Base-by-base conservation (phyloP, 352 stramenopile genomes). In the Globisporangium recalcitrans region DNA sequence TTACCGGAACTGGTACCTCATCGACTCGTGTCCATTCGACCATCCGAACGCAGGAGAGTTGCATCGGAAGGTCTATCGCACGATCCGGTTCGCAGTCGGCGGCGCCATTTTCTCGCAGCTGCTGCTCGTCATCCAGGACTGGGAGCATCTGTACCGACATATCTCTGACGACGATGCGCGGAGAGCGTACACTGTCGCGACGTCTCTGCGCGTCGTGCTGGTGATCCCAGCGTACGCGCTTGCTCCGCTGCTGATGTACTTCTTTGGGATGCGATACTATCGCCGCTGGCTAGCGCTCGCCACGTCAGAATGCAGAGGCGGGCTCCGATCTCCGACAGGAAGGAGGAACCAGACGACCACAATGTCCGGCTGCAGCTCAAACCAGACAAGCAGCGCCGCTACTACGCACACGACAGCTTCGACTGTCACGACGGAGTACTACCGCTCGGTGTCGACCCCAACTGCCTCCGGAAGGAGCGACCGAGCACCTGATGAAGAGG, bases 1-100 rank as follows among this genome's bases (percentile, higher is more conserved):
- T 58, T 78, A 78, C 40, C 62, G 71, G 1, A 66, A 74, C 27
- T 82, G 74, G 72, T 82, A 82, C 49, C 53, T 82, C 22, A 71
- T 82, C 22, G 70, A 82, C 38, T 58, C 68, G 16, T 73, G 56
- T 29, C 74, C 74, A 16, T 82, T 82, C 32, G 69, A 82, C 46
- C 72, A 82, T 27, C 67, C 67, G 6, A 78, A 79, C 47, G 72
- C 69, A 9, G 68, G 69, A 19, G 63, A 72, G 47, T 48, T 82
- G 42, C 74, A 82, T 47, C 64, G 64, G 29, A 63, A 61, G 3
- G 72, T 80, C 22, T 78, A 77, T 19, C 67, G 65, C 10, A 68
- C 72, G 1, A 66, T 77, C 19, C 64, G 72, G 0, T 82, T 78
- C 44, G 72, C 74, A 3, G 70, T 82, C 5, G 48, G 68, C 21